Evolutionary conservation across 306 rosid species (phyloP).

Genomic region (Quercus robur): DNA sequence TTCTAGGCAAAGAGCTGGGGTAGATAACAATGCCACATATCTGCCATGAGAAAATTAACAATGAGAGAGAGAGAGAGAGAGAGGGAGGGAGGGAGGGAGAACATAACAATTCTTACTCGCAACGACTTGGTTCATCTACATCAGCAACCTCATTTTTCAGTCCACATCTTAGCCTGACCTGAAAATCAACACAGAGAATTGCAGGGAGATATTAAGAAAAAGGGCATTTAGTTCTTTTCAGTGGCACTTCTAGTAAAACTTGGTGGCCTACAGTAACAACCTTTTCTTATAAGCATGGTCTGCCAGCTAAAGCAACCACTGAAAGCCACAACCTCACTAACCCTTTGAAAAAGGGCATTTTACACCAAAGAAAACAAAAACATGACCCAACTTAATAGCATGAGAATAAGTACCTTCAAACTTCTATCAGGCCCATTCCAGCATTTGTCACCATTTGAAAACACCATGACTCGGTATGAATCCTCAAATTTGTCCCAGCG

Average conservation of each 20-base stretch:
- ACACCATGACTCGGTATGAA: conserved; percentile 71
- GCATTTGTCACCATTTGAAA: conserved; percentile 85
- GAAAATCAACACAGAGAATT: conserved; percentile 24
- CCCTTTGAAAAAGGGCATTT: background rate
- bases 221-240: background rate
- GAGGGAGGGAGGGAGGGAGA: background rate
- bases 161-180: conserved; percentile 90
- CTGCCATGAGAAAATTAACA: conserved; percentile 43
- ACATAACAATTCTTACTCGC: conserved; percentile 69
- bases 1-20: conserved; percentile 78
- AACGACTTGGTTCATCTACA: conserved; percentile 96
- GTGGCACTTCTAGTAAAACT: background rate
- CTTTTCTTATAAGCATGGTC: background rate
- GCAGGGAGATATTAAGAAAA: conserved; percentile 10
- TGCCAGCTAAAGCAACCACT: background rate
- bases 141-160: conserved; percentile 79
- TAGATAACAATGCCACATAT: conserved; percentile 77
- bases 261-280: background rate
- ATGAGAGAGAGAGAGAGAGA: conserved; percentile 16
- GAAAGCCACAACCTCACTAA: background rate
- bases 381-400: background rate
- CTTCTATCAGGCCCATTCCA: conserved; percentile 99
- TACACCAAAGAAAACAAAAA: conserved; percentile 2
- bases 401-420: conserved; percentile 62
- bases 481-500: conserved; percentile 96